Percentiles rank a stretch among this genome's conserved stretches.
Conservation (phyloP, 2,329 filamentous ascomycete genomes). For the Fusarium avenaceum region DNA sequence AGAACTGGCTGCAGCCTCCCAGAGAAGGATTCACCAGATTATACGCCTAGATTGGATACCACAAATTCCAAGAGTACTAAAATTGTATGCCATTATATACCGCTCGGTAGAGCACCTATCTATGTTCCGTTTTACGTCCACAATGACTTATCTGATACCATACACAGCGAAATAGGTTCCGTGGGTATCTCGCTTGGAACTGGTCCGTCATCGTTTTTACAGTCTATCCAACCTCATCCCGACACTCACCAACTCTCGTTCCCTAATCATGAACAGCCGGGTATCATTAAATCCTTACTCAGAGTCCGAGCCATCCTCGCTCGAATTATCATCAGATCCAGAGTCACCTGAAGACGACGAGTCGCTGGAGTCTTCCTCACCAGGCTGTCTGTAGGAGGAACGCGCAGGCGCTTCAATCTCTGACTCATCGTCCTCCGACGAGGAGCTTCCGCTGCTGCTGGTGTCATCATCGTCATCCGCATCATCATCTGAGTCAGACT, state of each 20-base stretch:
- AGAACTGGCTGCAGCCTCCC: slow-evolving; percentile 94
- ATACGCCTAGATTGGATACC: slow-evolving; percentile 53
- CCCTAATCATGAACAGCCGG: slow-evolving; percentile 13
- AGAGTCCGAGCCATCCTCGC: slow-evolving; percentile 45
- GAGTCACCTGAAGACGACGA: slow-evolving; percentile 54
- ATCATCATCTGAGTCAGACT: slow-evolving; percentile 54
- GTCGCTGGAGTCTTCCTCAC: slow-evolving; percentile 44
- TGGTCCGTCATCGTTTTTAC: slow-evolving; percentile 39
- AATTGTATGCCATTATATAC: slow-evolving; percentile 2
- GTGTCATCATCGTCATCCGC: slow-evolving; percentile 52
- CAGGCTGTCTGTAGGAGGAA: slow-evolving; percentile 51
- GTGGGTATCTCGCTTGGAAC: slow-evolving; percentile 45
- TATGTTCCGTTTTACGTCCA: slow-evolving; percentile 15
- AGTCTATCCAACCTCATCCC: slow-evolving; percentile 44
- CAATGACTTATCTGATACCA: slow-evolving; percentile 26
- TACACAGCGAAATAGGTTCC: slow-evolving; percentile 28
- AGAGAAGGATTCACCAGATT: slow-evolving; percentile 82
- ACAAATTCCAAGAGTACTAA: not conserved
- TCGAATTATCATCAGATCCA: slow-evolving; percentile 51
- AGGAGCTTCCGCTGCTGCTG: slow-evolving; percentile 56
- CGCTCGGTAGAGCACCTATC: slow-evolving; percentile 17
- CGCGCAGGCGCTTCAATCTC: slow-evolving; percentile 42
- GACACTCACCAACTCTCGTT: slow-evolving; percentile 25
- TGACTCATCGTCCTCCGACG: slow-evolving; percentile 53
- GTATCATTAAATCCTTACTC: slow-evolving; percentile 38